These are phyloP conservation scores for Mycosphaerella sp. DNA, from an alignment of 2,329 filamentous ascomycete species.

Conservation along the genomic window DNA sequence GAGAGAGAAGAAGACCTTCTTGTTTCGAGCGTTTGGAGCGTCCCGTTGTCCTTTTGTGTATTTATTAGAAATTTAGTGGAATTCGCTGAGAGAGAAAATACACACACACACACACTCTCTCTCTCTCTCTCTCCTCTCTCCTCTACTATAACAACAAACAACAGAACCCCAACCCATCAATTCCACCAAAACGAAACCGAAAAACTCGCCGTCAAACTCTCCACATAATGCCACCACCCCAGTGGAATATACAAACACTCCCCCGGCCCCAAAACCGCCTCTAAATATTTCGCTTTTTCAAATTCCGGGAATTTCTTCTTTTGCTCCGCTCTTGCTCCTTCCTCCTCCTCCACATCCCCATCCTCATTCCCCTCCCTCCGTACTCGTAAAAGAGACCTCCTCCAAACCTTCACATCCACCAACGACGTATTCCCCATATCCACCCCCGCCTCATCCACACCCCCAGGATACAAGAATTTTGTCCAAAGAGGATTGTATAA, in stretches of 20 bases:
- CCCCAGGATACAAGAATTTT: slow-evolving; percentile 53
- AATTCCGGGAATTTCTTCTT: slow-evolving; percentile 48
- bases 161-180: slow-evolving; percentile 23
- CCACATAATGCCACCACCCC: slow-evolving; percentile 98
- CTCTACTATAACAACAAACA: too few species aligned
- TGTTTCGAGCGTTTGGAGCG: background rate
- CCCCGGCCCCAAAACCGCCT: slow-evolving; percentile 71
- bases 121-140: background rate
- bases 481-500: slow-evolving; percentile 67
- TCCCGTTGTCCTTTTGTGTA: too few species aligned
- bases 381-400: too few species aligned
- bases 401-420: background rate
- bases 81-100: too few species aligned
- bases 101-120: background rate
- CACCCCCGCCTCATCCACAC: slow-evolving; percentile 58
- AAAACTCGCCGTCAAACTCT: slow-evolving; percentile 77
- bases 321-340: background rate
- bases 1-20: too few species aligned
- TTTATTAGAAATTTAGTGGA: too few species aligned
- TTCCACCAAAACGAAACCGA: slow-evolving; percentile 99
- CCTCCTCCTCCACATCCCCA: background rate
- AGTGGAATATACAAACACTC: slow-evolving; percentile 84
- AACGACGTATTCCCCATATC: slow-evolving; percentile 87
- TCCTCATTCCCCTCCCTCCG: too few species aligned
- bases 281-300: slow-evolving; percentile 57